Evolutionary conservation across 345 rosid genomes (phyloP).

Genomic region (Noccaea bulbosa): DNA sequence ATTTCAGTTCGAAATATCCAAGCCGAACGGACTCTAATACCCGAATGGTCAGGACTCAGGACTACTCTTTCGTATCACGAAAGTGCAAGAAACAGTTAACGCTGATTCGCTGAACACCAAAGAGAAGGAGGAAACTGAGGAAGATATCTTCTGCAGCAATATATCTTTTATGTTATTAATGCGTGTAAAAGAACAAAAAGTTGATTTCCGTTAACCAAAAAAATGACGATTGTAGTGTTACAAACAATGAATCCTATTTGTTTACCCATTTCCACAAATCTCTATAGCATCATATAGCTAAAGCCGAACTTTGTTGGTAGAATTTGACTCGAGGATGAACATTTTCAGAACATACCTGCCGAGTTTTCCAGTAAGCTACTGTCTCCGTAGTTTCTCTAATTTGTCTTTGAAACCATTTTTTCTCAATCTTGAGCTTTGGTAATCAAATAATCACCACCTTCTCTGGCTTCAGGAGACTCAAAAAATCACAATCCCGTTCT

Average conservation of each 20-base stretch:
- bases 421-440: slow-evolving; percentile 34
- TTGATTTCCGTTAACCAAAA: not conserved
- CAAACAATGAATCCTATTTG: slow-evolving; percentile 43
- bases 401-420: slow-evolving; percentile 27
- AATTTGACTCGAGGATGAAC: slow-evolving; percentile 20
- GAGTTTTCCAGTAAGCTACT: not conserved
- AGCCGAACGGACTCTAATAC: no score
- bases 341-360: slow-evolving; percentile 8
- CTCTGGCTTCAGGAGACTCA: slow-evolving; percentile 25
- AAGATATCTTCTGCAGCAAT: slow-evolving; percentile 7
- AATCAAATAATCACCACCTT: slow-evolving; percentile 7
- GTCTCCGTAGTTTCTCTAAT: slow-evolving; percentile 18
- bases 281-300: slow-evolving; percentile 20
- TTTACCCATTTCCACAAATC: slow-evolving; percentile 38
- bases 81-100: no score
- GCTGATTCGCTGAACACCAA: no score
- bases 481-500: slow-evolving; percentile 19
- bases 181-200: slow-evolving; percentile 32
- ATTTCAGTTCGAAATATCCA: no score
- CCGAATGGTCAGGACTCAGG: no score
- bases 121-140: no score
- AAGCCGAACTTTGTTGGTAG: slow-evolving; percentile 18
- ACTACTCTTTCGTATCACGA: no score
- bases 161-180: slow-evolving; percentile 30
- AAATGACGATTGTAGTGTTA: slow-evolving; percentile 32